These are phyloP conservation scores for Talaromyces sp. DNA, from an alignment of 2,329 filamentous ascomycete genomes.

Conservation along the genomic window DNA sequence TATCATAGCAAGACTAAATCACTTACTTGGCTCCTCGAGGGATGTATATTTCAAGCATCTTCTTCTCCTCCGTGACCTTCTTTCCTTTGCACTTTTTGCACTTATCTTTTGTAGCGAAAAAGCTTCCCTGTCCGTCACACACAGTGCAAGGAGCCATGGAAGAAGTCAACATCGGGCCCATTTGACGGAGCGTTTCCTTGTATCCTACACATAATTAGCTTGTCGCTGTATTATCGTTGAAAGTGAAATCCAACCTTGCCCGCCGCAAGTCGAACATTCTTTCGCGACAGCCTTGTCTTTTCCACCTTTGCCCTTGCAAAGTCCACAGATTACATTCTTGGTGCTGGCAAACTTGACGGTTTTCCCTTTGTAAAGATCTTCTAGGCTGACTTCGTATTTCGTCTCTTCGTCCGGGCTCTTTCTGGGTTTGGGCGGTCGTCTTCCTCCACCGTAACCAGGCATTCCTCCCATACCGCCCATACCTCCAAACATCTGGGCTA, in stretches of 20 bases:
- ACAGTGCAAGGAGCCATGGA: slow-evolving; percentile 76
- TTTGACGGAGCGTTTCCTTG: slow-evolving; percentile 73
- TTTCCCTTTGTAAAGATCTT: slow-evolving; percentile 98
- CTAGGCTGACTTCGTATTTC: slow-evolving; percentile 83
- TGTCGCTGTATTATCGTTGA: no score
- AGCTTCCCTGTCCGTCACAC: slow-evolving; percentile 79
- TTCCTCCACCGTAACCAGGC: slow-evolving; percentile 46
- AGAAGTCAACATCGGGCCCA: slow-evolving; percentile 83
- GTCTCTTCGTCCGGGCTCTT: slow-evolving; percentile 84
- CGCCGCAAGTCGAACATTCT: slow-evolving; percentile 80
- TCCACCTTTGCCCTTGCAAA: slow-evolving; percentile 85
- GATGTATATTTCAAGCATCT: slow-evolving; percentile 94
- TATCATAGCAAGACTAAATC: neutral
- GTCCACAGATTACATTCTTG: slow-evolving; percentile 84
- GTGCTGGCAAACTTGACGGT: slow-evolving; percentile 95
- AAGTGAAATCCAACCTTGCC: slow-evolving; percentile 55
- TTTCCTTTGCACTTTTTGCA: slow-evolving; percentile 99
- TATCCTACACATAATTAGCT: slow-evolving; percentile 49
- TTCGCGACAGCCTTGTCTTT: slow-evolving; percentile 88
- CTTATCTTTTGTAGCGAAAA: slow-evolving; percentile 93
- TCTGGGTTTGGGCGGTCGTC: slow-evolving; percentile 47
- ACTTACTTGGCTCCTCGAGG: slow-evolving; percentile 71
- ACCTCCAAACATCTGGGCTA: slow-evolving; percentile 77
- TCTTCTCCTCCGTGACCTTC: slow-evolving; percentile 81
- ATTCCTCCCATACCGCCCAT: slow-evolving; percentile 30